Base-by-base conservation (phyloP, 352 stramenopile species). In the Pythium aquatile region DNA sequence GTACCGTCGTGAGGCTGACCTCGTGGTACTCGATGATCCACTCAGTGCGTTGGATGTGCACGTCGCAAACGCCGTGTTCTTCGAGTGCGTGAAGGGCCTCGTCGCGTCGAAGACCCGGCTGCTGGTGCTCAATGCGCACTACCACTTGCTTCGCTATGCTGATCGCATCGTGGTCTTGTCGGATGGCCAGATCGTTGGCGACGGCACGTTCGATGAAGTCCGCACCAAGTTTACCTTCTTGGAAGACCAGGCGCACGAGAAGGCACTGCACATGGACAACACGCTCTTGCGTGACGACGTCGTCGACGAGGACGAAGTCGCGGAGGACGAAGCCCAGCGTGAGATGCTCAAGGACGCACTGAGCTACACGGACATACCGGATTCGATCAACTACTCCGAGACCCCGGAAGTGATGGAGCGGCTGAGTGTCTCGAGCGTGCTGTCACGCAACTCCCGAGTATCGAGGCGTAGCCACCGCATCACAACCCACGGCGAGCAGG, bases 1-100 rank as follows among this genome's bases (percentile, higher is more conserved):
- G 60, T 93, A 91, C 33, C 68, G 74, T 0, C 63, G 58, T 1
- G 95, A 73, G 11, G 57, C 55, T 55, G 24, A 91, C n/a, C 72
- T 93, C 32, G 60, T 85, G 28, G 39, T 93, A 52, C 64, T 93
- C 3, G 85, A 93, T 30, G 81, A 90, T 35, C 81, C 82, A 7
- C 66, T 91, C 8, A 87, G 76, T 60, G 85, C 85, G 1, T 32
- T 91, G 9, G 82, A 93, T 44, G 65, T 69, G 5, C 74, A 80
- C 55, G 77, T 86, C 2, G 77, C 75, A 4, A 69, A 76, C 62
- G 68, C 66, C 16, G 60, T 85, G 1, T 83, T 85, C 60, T 48
- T 33, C 0, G 51, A 83, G 10, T 61, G 76, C 28, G 54, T 87
- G 5, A 61, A 74, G 6, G 70, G 63, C 0, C 29, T 84, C 30